Conservation (phyloP, 495 filamentous ascomycete species). For the Xylaria acuta region DNA sequence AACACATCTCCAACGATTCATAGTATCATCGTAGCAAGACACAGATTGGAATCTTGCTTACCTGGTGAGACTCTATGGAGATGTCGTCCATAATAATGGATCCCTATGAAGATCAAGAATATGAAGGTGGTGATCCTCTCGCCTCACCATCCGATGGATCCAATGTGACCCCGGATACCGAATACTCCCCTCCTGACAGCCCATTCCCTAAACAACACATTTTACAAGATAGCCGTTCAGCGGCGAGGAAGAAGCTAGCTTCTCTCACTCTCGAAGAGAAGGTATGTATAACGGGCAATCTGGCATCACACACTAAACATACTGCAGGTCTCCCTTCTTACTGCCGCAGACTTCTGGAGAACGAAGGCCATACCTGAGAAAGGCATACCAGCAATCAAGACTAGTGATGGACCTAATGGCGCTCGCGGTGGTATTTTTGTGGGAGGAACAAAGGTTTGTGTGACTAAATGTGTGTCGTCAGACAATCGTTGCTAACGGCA, state of each 20-base stretch:
- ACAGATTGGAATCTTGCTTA: background rate
- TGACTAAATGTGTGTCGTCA: constrained; percentile 8
- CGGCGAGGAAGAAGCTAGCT: constrained; percentile 50
- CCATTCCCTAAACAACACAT: constrained; percentile 42
- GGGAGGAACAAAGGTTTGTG: constrained; percentile 64
- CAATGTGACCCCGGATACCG: constrained; percentile 55
- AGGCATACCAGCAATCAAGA: constrained; percentile 73
- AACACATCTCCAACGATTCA: background rate
- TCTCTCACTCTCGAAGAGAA: constrained; percentile 61
- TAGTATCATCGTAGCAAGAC: constrained; percentile 1
- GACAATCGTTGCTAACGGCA: constrained; percentile 46
- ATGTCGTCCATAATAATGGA: constrained; percentile 28
- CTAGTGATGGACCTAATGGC: constrained; percentile 81
- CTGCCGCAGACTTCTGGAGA: constrained; percentile 80
- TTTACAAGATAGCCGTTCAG: constrained; percentile 41
- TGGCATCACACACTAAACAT: constrained; percentile 34
- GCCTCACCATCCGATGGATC: constrained; percentile 49
- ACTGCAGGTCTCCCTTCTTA: constrained; percentile 61
- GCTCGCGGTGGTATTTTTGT: constrained; percentile 74
- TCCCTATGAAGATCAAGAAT: constrained; percentile 37
- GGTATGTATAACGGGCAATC: constrained; percentile 39
- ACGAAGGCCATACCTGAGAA: constrained; percentile 71
- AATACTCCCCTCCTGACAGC: constrained; percentile 58
- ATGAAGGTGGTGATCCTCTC: constrained; percentile 45
- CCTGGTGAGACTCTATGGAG: background rate